These are phyloP conservation scores for Phytophthora meadii DNA, from an alignment of 352 stramenopile species.

Conservation along the genomic window DNA sequence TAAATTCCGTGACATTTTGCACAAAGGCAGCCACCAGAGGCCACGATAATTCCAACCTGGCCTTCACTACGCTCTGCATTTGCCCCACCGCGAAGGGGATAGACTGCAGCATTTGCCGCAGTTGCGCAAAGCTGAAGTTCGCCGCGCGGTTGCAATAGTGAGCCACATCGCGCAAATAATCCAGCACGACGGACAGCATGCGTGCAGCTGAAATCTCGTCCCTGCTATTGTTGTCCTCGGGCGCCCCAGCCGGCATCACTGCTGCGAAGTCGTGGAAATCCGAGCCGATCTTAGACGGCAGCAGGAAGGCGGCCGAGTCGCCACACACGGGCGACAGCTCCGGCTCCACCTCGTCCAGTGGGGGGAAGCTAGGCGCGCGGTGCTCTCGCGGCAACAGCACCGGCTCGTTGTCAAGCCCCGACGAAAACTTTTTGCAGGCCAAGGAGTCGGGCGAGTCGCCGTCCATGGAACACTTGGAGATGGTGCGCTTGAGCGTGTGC, in stretches of 20 bases:
- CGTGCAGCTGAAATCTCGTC: constrained; percentile 55
- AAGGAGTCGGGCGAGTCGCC: constrained; percentile 27
- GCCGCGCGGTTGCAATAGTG: constrained; percentile 58
- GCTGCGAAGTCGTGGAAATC: constrained; percentile 12
- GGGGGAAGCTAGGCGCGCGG: constrained; percentile 12
- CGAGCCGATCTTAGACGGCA: constrained; percentile 10
- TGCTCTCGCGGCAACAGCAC: constrained; percentile 53
- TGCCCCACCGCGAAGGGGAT: constrained; percentile 69
- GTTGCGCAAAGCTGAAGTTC: constrained; percentile 59
- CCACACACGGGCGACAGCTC: constrained; percentile 49
- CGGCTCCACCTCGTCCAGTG: constrained; percentile 30
- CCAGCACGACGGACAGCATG: constrained; percentile 56
- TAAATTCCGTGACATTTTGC: constrained; percentile 71
- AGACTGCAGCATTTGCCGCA: constrained; percentile 66
- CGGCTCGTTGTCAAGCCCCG: constrained; percentile 38
- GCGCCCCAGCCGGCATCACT: constrained; percentile 15
- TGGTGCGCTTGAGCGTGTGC: constrained; percentile 71
- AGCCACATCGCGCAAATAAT: constrained; percentile 72
- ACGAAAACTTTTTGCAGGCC: constrained; percentile 57
- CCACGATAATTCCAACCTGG: constrained; percentile 68
- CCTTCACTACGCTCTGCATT: constrained; percentile 67
- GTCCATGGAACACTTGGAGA: constrained; percentile 80
- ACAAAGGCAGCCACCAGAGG: constrained; percentile 68
- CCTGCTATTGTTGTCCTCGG: constrained; percentile 4
- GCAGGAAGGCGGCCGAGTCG: constrained; percentile 29